Conservation (phyloP, 2,329 filamentous ascomycete genomes). For the Fusarium sp. region DNA sequence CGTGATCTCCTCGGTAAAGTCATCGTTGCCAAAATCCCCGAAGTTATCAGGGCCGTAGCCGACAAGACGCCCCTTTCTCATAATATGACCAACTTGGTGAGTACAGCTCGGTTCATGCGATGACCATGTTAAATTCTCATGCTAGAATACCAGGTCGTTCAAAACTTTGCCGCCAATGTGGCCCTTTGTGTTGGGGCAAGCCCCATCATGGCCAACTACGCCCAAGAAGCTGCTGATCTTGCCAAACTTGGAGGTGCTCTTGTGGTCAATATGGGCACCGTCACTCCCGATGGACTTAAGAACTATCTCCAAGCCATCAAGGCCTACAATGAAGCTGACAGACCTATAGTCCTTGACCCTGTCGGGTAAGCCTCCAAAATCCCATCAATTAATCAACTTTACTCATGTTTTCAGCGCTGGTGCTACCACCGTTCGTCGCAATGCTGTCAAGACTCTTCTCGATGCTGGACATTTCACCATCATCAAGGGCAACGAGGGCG, state of each 20-base stretch:
- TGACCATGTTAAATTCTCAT: background rate
- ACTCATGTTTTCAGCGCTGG: slow-evolving; percentile 66
- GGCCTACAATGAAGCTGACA: slow-evolving; percentile 82
- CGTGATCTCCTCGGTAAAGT: slow-evolving; percentile 59
- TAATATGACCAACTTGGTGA: slow-evolving; percentile 93
- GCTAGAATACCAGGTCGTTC: slow-evolving; percentile 67
- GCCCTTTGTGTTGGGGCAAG: slow-evolving; percentile 85
- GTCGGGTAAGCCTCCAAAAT: slow-evolving; percentile 70
- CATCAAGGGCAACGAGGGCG: slow-evolving; percentile 94
- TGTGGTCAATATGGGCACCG: slow-evolving; percentile 95
- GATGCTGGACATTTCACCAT: slow-evolving; percentile 81
- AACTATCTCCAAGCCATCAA: slow-evolving; percentile 79
- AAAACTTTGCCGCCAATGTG: slow-evolving; percentile 94
- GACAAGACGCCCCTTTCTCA: slow-evolving; percentile 79
- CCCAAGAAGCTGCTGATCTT: slow-evolving; percentile 83
- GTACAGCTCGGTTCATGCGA: background rate
- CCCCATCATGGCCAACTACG: slow-evolving; percentile 94
- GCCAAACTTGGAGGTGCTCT: slow-evolving; percentile 79
- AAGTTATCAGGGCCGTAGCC: slow-evolving; percentile 69
- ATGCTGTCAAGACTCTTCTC: slow-evolving; percentile 77
- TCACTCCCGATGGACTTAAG: slow-evolving; percentile 76
- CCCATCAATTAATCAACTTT: background rate
- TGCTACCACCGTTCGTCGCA: slow-evolving; percentile 78
- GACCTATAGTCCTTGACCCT: slow-evolving; percentile 86
- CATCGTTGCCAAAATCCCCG: slow-evolving; percentile 60